Conservation (phyloP, 176 grass and related monocot species). For the Zizania latifolia region DNA sequence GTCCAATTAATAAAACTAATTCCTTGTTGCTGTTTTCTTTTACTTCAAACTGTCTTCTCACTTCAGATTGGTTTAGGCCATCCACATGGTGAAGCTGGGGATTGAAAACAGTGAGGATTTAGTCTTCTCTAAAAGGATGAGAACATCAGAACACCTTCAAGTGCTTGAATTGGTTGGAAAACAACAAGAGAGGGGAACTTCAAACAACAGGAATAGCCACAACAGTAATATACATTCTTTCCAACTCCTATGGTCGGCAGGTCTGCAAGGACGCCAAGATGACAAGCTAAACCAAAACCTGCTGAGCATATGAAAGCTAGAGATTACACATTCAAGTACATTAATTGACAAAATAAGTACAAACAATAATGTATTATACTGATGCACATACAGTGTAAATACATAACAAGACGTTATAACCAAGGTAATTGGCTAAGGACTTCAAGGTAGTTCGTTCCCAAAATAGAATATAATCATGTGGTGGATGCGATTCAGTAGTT, state of each 20-base stretch:
- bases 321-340: neutral
- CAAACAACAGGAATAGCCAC: neutral
- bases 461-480: neutral
- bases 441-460: neutral
- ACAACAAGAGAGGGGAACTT: neutral
- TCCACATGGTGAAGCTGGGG: constrained; percentile 82
- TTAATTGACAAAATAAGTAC: neutral
- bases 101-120: constrained; percentile 12
- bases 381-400: neutral
- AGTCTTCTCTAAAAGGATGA: neutral
- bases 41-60: constrained; percentile 52
- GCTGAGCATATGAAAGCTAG: constrained; percentile 15
- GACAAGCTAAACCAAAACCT: constrained; percentile 99
- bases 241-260: constrained; percentile 72
- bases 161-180: neutral
- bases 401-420: neutral
- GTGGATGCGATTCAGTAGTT: neutral
- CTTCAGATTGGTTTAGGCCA: constrained; percentile 64
- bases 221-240: constrained; percentile 64
- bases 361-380: neutral
- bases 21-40: constrained; percentile 50
- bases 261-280: constrained; percentile 77
- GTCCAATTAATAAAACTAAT: constrained; percentile 56
- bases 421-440: neutral
- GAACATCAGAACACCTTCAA: neutral